These are phyloP conservation scores for Aaosphaeria arxii DNA, from an alignment of 2,329 filamentous ascomycete genomes.

Conservation along the genomic window DNA sequence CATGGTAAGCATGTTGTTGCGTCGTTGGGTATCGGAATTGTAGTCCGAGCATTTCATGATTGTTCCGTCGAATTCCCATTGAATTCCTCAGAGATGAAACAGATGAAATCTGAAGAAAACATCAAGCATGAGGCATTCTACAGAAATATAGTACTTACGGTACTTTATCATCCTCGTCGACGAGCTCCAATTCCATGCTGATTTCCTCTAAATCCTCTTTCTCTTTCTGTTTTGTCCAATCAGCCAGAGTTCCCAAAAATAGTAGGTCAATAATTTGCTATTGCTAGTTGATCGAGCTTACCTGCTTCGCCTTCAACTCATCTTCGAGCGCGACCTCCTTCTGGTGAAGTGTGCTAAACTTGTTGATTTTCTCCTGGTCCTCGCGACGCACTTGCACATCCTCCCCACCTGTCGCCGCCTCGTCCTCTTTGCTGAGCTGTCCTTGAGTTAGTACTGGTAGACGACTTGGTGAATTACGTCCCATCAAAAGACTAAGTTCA, in stretches of 20 bases:
- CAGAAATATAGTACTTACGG: slow-evolving; percentile 62
- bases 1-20: not conserved
- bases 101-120: too few relatives aligned
- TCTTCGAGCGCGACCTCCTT: slow-evolving; percentile 77
- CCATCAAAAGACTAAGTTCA: not conserved
- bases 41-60: too few relatives aligned
- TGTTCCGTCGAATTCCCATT: too few relatives aligned
- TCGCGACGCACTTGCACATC: slow-evolving; percentile 94
- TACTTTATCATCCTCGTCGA: slow-evolving; percentile 90
- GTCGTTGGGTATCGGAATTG: too few relatives aligned
- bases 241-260: not conserved
- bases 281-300: slow-evolving; percentile 41
- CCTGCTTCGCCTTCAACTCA: slow-evolving; percentile 74
- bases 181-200: slow-evolving; percentile 84
- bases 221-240: slow-evolving; percentile 69
- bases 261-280: not conserved
- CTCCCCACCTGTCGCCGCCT: slow-evolving; percentile 64
- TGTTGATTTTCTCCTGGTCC: slow-evolving; percentile 98
- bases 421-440: slow-evolving; percentile 91
- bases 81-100: not conserved
- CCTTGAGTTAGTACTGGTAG: not conserved
- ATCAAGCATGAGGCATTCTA: too few relatives aligned
- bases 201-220: slow-evolving; percentile 97
- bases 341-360: slow-evolving; percentile 91
- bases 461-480: not conserved